Conservation (phyloP, 2,329 filamentous ascomycete genomes). For the Verticillium tricorpus region DNA sequence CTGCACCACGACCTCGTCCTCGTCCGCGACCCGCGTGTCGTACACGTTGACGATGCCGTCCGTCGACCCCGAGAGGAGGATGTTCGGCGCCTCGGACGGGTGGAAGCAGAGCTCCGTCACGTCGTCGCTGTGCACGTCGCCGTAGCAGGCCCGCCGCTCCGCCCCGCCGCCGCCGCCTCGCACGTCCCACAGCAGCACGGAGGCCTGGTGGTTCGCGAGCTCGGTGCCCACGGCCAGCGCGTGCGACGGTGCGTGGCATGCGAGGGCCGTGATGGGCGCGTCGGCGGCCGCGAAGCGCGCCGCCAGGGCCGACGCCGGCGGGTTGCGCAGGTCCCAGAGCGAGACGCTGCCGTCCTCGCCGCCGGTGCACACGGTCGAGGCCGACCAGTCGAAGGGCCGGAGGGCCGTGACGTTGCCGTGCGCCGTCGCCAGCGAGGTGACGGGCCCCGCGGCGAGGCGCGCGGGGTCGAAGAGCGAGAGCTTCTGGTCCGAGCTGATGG, state of each 20-base stretch:
- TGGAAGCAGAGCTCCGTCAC: constrained; percentile 59
- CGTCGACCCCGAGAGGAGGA: constrained; percentile 72
- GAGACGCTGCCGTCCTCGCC: constrained; percentile 66
- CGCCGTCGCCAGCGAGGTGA: constrained; percentile 42
- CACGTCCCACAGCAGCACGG: constrained; percentile 60
- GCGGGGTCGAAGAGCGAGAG: constrained; percentile 60
- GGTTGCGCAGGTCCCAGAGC: constrained; percentile 60
- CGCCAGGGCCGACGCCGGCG: constrained; percentile 31
- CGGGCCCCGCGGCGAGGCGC: constrained; percentile 46
- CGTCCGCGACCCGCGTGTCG: constrained; percentile 64
- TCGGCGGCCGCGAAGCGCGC: constrained; percentile 40
- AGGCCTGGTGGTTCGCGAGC: constrained; percentile 57
- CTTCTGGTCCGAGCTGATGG: constrained; percentile 67
- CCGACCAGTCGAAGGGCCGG: constrained; percentile 46
- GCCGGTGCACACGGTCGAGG: constrained; percentile 59
- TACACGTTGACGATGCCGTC: constrained; percentile 77
- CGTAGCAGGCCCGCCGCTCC: constrained; percentile 47
- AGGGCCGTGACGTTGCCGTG: constrained; percentile 63
- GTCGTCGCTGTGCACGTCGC: constrained; percentile 65
- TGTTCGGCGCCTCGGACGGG: constrained; percentile 46
- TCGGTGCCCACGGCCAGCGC: constrained; percentile 71
- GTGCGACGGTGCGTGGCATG: constrained; percentile 51
- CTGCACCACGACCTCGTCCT: constrained; percentile 73
- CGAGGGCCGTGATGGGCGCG: constrained; percentile 59
- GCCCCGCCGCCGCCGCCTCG: constrained; percentile 44